Base-by-base conservation (phyloP, 352 stramenopile species). In the Phytopythium ostracodes region DNA sequence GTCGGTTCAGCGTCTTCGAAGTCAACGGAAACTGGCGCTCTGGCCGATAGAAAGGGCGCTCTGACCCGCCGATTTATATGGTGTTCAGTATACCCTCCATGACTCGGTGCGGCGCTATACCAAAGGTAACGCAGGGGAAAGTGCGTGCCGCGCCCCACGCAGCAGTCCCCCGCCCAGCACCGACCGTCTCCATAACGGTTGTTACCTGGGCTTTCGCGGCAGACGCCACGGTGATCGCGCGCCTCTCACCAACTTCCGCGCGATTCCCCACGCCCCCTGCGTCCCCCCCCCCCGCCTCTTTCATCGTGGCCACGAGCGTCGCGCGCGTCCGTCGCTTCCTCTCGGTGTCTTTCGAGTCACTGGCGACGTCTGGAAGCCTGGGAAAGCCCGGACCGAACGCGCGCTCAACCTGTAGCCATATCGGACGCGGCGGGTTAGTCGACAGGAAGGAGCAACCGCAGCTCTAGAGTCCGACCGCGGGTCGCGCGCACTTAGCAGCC, bases 1-100 rank as follows among this genome's bases (percentile, higher is more conserved):
- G 12, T 44, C 38, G 15, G 44, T 51, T 51, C 44, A 27, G 44
- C 11, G 20, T 15, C 15, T 4, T 36, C 27, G 15, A 54, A 54
- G 15, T 33, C 46, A 35, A 17, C 47, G 25, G 14, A 11, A 54
- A 54, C 47, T 54, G 47, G 47, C 47, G 47, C 47, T 54, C 47
- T 54, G 14, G 20, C 42, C 4, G 43, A 17, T 9, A 35, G 24
- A 33, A 52, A 31, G 24, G 24, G 5, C 47, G 33, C 33, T 10
- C 33, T 10, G 10, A 38, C 33, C 1, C 33, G 15, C 17, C 25
- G 18, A 3, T 24, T 22, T 54, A 31, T 54, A 38, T 54, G 47
- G 27, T 27, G 47, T 31, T 54, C 47, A 54, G 25, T 54, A 54
- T 54, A 18, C 46, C 24, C 24, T 11, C n/a, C 4, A 11, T 51